Evolutionary conservation across 2,329 filamentous ascomycete species (phyloP), one percentile per base, ranked within the genome.

Genomic region (Fusarium succisae): DNA sequence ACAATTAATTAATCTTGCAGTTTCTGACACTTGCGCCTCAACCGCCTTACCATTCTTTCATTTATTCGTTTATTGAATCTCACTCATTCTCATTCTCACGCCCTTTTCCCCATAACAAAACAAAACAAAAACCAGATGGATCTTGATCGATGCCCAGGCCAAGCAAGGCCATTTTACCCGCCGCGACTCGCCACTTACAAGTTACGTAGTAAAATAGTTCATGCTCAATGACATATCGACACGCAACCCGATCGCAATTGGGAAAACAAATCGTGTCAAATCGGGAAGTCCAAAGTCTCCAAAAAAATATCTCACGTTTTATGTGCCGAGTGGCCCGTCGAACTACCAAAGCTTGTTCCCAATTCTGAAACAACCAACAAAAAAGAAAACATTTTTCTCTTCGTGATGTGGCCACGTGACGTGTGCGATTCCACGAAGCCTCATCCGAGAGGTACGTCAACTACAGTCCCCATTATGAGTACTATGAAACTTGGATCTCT

Each of bases 211-310:
- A 54, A 60, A 67, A 71, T 51, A 45, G 48, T 68, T 61, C 62
- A 69, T 63, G 51, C 24, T 67, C 59, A 65, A 72, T 69, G 56
- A 61, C 67, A 70, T 70, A 59, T 70, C 41, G 63, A 69, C 71
- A 53, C 64, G 72, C 72, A 75, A 72, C 50, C 43, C 72, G 72
- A 73, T 74, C 69, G 68, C 55, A 43, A 18, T 45, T 45, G 17
- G 30, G 28, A 56, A 66, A 71, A 57, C 63, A 60, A 57, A 43
- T 50, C 30, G 56, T 43, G 48, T 70, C 72, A 63, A 69, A 74
- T 73, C 72, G 72, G 69, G 72, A 66, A 73, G 54, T 28, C 45
- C 32, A 59, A 59, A n/a, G 43, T 17, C 11, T 43, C 35, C 17
- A 2, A 57, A 58, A 44, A 58, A 48, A 35, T 14, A 32, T 48